Base-by-base conservation (phyloP, 179 eudicot species). In the Amaranthus tricolor region DNA sequence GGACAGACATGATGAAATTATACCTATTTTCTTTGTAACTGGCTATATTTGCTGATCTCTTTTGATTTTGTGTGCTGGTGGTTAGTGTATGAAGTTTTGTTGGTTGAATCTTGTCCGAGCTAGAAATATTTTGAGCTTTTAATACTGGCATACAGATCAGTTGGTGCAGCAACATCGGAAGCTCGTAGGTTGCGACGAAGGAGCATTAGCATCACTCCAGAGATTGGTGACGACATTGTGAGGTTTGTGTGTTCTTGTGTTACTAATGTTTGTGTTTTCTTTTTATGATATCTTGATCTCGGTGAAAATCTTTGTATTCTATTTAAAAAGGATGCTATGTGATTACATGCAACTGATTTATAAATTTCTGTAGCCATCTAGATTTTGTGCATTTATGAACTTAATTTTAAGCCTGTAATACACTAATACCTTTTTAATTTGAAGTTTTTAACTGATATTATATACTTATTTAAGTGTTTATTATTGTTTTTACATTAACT, bases 181-280 rank as follows among this genome's bases (percentile, higher is more conserved):
- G 78, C 86, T 70, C 94, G 98, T 66, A 87, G 97, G 86, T 71
- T 85, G 62, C 83, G 99, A 78, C 86, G 99, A 83, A 88, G 99
- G 82, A 93, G 99, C 84, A 89, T 96, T 71, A 96, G 99, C 80
- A 96, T 96, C 68, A 96, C 98, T 57, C 99, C 99, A 7, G 97
- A 96, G 84, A 93, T 96, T 76, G 97, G 99, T 66, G 99, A 96
- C 81, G 98, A 96, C 77, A 96, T 94, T 62, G 99, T 89, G 73
- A 96, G 99, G 99, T 96, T 83, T 76, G 74, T 84, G 68, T 66
- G 80, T 72, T 71, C 51, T 69, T 68, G 24, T 9, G 19, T 53
- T 19, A 56, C 64, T 49, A 50, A 54, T 56, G 61, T 31, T 20
- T 54, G 13, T 20, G 31, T 21, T 45, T 11, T 4, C 16, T 52